Evolutionary conservation across 768 basidiomycete genomes (phyloP), one percentile per base, ranked within the genome.

Genomic region (Dendrothele bispora): DNA sequence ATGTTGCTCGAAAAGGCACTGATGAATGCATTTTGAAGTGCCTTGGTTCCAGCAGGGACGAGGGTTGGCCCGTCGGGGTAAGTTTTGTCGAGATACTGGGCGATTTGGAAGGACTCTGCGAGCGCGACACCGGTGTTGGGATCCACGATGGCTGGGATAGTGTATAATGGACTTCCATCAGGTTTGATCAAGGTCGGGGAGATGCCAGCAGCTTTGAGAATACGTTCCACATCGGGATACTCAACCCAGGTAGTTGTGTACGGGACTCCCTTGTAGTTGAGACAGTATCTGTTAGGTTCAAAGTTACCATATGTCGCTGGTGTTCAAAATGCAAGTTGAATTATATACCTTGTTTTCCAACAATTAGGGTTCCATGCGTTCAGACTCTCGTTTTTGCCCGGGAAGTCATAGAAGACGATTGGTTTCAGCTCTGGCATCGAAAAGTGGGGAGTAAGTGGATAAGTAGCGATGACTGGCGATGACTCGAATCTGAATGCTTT

Each of bases 221-320:
- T 49, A 2, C 26, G 18, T 39, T 48, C 67, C 42, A 80, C 68
- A 43, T 78, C 70, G 1, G 71, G 68, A 46, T 60, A 70, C 41
- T 73, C 73, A 18, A 75, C 56, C 73, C 72, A 74, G 39, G 64
- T 59, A 3, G 75, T 75, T 51, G 62, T 65, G 58, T 70, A 72
- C 0, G 65, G 47, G 20, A 57, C n/a, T 10, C 47, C 48, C 37
- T 59, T 56, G 53, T 46, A 54, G 36, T 55, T 57, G 24, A 57
- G 29, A 8, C 48, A 43, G 30, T 53, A 57, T 49, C 55, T 56
- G n/a, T n/a, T n/a, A n/a, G n/a, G n/a, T n/a, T n/a, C n/a, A n/a
- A n/a, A n/a, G n/a, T n/a, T n/a, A n/a, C n/a, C n/a, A n/a, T n/a
- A n/a, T n/a, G n/a, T n/a, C n/a, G n/a, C n/a, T n/a, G n/a, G n/a